These are phyloP conservation scores for Pleurotus platypus DNA, from an alignment of 768 basidiomycete genomes.

Conservation along the genomic window DNA sequence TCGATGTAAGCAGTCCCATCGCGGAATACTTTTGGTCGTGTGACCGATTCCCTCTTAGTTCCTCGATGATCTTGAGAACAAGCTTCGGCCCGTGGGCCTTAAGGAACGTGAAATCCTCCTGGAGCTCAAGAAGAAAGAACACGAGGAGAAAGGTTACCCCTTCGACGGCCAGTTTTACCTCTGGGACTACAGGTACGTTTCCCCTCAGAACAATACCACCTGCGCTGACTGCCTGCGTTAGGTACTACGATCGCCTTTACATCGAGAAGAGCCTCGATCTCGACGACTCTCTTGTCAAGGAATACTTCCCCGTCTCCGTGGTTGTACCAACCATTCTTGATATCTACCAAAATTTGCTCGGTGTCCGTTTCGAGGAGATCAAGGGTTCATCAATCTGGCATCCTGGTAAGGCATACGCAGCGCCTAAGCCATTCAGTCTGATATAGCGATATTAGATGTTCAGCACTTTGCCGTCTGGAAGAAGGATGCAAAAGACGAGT, in stretches of 20 bases:
- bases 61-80: conserved; percentile 69
- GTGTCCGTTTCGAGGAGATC: conserved; percentile 68
- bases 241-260: conserved; percentile 54
- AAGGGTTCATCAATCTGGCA: conserved; percentile 69
- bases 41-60: conserved; percentile 42
- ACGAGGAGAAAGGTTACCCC: conserved; percentile 51
- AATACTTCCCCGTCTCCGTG: conserved; percentile 84
- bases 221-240: not conserved
- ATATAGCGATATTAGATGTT: conserved; percentile 47
- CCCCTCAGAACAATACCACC: not conserved
- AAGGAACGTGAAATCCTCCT: conserved; percentile 68
- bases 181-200: conserved; percentile 75
- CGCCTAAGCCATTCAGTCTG: not conserved
- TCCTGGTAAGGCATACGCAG: conserved; percentile 43
- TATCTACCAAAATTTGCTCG: conserved; percentile 81
- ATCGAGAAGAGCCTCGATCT: conserved; percentile 64
- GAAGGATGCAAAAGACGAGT: conserved; percentile 63
- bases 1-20: conserved; percentile 35
- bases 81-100: conserved; percentile 67
- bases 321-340: conserved; percentile 80
- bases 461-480: conserved; percentile 87
- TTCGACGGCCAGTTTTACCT: conserved; percentile 75
- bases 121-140: conserved; percentile 72
- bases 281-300: conserved; percentile 78
- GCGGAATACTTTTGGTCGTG: too few relatives aligned